phyloP scores from a whole-genome alignment of 2,329 filamentous ascomycete species.

The Tolypocladium pustulatum region DNA sequence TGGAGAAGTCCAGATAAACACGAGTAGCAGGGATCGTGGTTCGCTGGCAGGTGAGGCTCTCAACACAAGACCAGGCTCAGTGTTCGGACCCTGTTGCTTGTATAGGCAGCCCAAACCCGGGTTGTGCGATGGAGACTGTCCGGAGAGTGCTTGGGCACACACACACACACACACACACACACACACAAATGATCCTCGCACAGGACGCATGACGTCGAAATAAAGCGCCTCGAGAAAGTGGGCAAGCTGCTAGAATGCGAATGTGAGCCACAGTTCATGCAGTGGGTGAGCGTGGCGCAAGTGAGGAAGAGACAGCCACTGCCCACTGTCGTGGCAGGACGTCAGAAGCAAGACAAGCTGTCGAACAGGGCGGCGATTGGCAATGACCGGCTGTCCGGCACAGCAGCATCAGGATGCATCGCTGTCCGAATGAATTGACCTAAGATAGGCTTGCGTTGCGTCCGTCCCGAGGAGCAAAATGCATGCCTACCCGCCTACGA shows the following conservation, averaged over 20 bases:
- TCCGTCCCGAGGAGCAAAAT: neutral
- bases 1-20: neutral
- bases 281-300: neutral
- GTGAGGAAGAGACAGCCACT: neutral
- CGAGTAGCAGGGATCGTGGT: neutral
- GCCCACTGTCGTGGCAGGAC: neutral
- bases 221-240: neutral
- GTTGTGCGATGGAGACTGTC: neutral
- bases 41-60: neutral
- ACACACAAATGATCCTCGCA: neutral
- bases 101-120: neutral
- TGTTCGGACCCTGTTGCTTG: neutral
- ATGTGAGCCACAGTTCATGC: too few relatives aligned
- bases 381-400: conserved; percentile 1
- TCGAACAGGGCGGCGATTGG: neutral
- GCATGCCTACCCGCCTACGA: neutral
- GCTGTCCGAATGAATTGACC: neutral
- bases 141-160: neutral
- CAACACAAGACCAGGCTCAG: neutral
- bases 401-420: neutral
- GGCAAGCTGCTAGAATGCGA: too few relatives aligned
- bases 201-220: neutral
- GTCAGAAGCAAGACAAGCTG: conserved; percentile 1
- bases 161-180: too few relatives aligned
- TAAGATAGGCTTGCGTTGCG: neutral